These are phyloP conservation scores for Penicillium paneum DNA, from an alignment of 2,329 filamentous ascomycete genomes.

Conservation along the genomic window DNA sequence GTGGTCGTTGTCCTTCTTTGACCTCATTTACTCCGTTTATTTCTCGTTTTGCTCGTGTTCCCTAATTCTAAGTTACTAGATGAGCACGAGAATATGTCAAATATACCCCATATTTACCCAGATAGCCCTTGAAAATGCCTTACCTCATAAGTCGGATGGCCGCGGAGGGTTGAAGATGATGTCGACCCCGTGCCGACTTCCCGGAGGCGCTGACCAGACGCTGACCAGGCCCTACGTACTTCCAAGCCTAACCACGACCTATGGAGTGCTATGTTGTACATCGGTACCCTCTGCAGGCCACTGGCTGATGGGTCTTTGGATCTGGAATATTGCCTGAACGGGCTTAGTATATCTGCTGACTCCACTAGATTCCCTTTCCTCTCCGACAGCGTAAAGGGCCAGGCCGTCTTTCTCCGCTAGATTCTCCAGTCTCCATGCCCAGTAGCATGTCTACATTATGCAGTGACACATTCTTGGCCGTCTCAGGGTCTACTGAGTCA, in stretches of 20 bases:
- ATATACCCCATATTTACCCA: not conserved
- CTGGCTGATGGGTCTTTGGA: not conserved
- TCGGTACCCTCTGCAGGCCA: not conserved
- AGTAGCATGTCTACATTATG: not conserved
- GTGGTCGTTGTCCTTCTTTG: not conserved
- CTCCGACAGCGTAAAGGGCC: not conserved
- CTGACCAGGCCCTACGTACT: not conserved
- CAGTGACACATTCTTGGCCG: not conserved
- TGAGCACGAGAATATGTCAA: not conserved
- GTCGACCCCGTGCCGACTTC: slow-evolving; percentile 1
- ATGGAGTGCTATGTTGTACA: not conserved
- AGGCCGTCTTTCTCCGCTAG: not conserved
- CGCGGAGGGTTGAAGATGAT: slow-evolving; percentile 1
- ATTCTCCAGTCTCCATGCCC: not conserved
- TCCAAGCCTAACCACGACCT: slow-evolving; percentile 2
- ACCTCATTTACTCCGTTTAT: not conserved
- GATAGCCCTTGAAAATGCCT: not conserved
- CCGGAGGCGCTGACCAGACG: not conserved
- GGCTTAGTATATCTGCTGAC: slow-evolving; percentile 14
- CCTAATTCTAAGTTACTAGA: not conserved
- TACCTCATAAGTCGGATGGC: slow-evolving; percentile 2
- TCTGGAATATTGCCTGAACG: slow-evolving; percentile 23
- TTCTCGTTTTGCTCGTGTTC: not conserved
- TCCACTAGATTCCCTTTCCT: not conserved
- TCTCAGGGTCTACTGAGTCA: slow-evolving; percentile 1